Conservation (phyloP, 345 rosid species). For the Corchorus capsularis region DNA sequence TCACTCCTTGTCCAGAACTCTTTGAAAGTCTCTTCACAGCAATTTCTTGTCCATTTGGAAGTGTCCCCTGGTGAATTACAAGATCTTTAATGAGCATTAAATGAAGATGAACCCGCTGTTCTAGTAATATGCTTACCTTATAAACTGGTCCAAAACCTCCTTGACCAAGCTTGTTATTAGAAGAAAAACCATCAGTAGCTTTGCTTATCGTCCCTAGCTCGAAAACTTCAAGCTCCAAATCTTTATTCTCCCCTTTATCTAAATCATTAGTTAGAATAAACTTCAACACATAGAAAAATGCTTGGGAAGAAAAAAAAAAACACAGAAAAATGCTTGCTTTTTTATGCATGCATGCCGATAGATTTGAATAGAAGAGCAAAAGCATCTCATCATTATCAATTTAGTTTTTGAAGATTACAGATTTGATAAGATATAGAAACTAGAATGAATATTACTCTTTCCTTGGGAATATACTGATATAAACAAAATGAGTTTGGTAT, state of each 20-base stretch:
- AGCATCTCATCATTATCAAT: not conserved
- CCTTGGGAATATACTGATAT: too few species aligned
- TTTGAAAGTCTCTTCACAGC: slow-evolving; percentile 46
- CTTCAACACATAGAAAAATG: not conserved
- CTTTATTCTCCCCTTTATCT: not conserved
- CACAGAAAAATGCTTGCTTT: not conserved
- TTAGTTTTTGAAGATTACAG: not conserved
- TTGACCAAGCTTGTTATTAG: slow-evolving; percentile 19
- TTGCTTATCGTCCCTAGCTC: not conserved
- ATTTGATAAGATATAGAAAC: not conserved
- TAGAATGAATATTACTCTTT: not conserved
- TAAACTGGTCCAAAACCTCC: slow-evolving; percentile 22
- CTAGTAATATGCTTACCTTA: not conserved
- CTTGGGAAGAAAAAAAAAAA: too few species aligned
- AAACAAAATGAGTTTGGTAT: not conserved
- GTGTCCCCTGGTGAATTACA: not conserved
- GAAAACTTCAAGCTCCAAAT: not conserved
- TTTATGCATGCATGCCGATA: too few species aligned
- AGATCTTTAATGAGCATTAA: not conserved
- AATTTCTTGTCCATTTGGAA: slow-evolving; percentile 34
- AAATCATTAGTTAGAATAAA: not conserved
- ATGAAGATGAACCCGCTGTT: not conserved
- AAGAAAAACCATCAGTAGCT: slow-evolving; percentile 13
- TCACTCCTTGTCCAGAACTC: slow-evolving; percentile 41
- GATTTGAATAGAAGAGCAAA: not conserved